Conservation (phyloP, 257 asterid genomes). For the Solanum pinnatisectum region DNA sequence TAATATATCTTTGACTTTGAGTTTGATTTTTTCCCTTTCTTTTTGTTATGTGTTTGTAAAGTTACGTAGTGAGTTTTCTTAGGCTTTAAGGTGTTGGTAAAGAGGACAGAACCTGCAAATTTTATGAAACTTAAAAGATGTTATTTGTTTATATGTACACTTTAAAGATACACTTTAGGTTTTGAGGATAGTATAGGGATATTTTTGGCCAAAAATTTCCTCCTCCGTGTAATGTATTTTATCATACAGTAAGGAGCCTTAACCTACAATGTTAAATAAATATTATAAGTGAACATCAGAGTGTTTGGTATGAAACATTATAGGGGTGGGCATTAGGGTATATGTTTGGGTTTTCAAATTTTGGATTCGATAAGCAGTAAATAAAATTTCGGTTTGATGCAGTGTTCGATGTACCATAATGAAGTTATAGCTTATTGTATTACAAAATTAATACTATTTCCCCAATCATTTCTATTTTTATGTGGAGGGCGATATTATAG, state of each 20-base stretch:
- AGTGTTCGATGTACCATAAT: no score
- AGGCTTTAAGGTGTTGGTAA: neutral
- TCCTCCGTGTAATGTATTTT: neutral
- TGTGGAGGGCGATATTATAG: neutral
- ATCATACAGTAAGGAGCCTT: neutral
- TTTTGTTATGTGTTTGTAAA: neutral
- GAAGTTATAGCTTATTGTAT: neutral
- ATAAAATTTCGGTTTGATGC: neutral
- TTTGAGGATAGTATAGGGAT: neutral
- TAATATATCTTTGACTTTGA: neutral
- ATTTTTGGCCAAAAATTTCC: neutral
- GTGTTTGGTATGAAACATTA: neutral
- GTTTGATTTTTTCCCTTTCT: neutral
- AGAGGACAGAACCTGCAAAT: neutral
- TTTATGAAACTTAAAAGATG: neutral
- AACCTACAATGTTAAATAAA: no score
- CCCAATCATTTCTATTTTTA: neutral
- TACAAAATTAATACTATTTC: no score
- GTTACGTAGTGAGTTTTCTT: neutral
- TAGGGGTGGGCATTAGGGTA: neutral
- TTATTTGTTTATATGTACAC: neutral
- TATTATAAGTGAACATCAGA: neutral
- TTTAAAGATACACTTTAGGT: neutral
- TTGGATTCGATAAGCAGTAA: no score
- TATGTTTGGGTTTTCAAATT: no score